Percentiles rank a stretch among this genome's conserved stretches.
phyloP scores from a whole-genome alignment of 768 basidiomycete genomes.

The Russula brevipes region DNA sequence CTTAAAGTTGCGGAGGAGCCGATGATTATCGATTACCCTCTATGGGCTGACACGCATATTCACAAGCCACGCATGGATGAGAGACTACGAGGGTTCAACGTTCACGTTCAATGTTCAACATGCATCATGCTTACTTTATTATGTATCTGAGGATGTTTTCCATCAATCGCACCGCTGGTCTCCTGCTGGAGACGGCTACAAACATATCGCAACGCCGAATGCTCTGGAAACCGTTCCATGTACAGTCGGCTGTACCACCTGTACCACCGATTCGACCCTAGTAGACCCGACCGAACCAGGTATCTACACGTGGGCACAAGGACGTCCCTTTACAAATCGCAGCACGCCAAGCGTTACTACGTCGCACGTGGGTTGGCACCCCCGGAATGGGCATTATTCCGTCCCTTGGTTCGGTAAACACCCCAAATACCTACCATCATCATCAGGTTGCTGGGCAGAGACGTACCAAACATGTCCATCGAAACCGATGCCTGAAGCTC shows the following conservation, averaged over 20 bases:
- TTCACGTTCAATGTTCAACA: too few relatives aligned
- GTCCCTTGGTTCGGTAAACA: too few relatives aligned
- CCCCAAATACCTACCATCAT: not conserved
- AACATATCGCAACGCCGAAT: not conserved
- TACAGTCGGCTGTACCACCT: not conserved
- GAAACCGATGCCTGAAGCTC: not conserved
- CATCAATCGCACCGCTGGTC: too few relatives aligned
- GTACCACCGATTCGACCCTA: not conserved
- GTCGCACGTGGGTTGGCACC: not conserved
- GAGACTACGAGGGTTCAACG: too few relatives aligned
- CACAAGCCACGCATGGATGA: too few relatives aligned
- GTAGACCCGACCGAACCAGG: not conserved
- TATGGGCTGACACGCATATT: too few relatives aligned
- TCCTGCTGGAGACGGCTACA: too few relatives aligned
- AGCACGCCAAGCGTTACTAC: not conserved
- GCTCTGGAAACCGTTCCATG: not conserved
- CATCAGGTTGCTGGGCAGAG: not conserved
- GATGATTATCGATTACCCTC: too few relatives aligned
- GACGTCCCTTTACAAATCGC: not conserved
- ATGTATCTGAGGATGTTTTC: too few relatives aligned
- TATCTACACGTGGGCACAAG: not conserved
- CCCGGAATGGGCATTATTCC: too few relatives aligned
- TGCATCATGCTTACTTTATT: too few relatives aligned
- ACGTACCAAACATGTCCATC: not conserved
- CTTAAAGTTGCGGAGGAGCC: too few relatives aligned